These are phyloP conservation scores for Xylariaceae sp. DNA, from an alignment of 2,329 filamentous ascomycete genomes.

Conservation along the genomic window DNA sequence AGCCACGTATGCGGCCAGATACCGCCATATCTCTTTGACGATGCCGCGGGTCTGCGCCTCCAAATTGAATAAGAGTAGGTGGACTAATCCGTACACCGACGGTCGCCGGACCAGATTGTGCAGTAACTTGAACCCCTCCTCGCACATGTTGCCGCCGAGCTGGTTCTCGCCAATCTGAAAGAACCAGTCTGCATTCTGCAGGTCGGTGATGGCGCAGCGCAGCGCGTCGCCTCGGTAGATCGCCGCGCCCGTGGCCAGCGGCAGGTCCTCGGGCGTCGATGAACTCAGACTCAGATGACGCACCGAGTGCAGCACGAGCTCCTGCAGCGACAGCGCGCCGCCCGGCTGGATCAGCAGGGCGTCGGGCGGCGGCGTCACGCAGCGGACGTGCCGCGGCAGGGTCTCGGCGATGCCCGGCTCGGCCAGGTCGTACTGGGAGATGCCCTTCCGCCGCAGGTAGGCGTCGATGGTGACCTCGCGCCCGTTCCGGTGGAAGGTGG, in stretches of 20 bases:
- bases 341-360: constrained; percentile 18
- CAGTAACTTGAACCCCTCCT: constrained; percentile 23
- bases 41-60: constrained; percentile 24
- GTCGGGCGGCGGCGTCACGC: constrained; percentile 24
- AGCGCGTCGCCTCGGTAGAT: constrained; percentile 23
- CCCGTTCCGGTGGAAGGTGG: constrained; percentile 49
- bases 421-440: constrained; percentile 46
- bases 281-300: constrained; percentile 24
- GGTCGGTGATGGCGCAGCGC: constrained; percentile 26
- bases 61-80: constrained; percentile 22
- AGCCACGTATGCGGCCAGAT: constrained; percentile 22
- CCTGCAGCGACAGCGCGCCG: constrained; percentile 23
- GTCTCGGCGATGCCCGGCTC: constrained; percentile 22
- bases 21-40: constrained; percentile 25
- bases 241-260: constrained; percentile 21
- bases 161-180: constrained; percentile 23
- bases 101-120: constrained; percentile 23
- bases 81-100: constrained; percentile 23
- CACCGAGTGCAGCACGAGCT: constrained; percentile 23
- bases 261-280: constrained; percentile 23
- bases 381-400: constrained; percentile 24
- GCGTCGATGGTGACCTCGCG: constrained; percentile 48
- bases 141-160: constrained; percentile 23
- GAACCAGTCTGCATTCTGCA: constrained; percentile 26
- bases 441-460: constrained; percentile 49